A percentile compares a stretch with the other conserved stretches of the same genome.
Conservation (phyloP, 169 alveolate species). For the Amoebophrya sp. region DNA sequence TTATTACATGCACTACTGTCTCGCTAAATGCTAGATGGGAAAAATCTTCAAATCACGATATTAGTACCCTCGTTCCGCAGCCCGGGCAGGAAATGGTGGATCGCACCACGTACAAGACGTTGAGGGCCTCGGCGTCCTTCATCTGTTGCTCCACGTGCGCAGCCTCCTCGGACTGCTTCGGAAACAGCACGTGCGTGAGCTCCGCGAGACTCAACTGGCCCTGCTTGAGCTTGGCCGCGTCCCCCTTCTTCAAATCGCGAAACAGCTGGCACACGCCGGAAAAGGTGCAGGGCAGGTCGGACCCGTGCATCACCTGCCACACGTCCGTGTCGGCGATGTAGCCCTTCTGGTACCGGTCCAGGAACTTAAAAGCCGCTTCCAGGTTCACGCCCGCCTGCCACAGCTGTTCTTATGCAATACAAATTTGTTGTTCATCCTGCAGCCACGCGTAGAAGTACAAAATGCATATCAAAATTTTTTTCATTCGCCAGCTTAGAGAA, state of each 20-base stretch:
- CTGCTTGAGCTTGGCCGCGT: not conserved
- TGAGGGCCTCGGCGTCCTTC: not conserved
- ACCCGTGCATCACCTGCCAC: not conserved
- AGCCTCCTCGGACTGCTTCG: not conserved
- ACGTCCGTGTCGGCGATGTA: slow-evolving; percentile 21
- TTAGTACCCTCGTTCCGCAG: not conserved
- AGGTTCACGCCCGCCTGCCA: slow-evolving; percentile 27
- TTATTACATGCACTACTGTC: not conserved
- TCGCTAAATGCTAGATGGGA: not conserved
- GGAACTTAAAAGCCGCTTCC: not conserved
- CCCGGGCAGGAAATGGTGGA: not conserved
- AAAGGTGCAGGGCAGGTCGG: not conserved
- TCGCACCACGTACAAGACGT: slow-evolving; percentile 11
- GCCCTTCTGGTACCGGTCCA: not conserved
- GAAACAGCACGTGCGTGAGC: not conserved
- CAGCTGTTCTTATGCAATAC: too few relatives aligned
- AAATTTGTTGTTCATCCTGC: too few relatives aligned
- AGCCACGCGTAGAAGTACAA: too few relatives aligned
- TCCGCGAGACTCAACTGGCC: not conserved
- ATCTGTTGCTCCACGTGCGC: not conserved
- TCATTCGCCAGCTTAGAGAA: too few relatives aligned
- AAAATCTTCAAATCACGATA: not conserved
- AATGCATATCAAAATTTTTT: too few relatives aligned
- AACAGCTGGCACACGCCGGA: slow-evolving; percentile 14
- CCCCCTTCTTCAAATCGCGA: not conserved